phyloP scores from a whole-genome alignment of 306 rosid species.

The Neltuma alba region DNA sequence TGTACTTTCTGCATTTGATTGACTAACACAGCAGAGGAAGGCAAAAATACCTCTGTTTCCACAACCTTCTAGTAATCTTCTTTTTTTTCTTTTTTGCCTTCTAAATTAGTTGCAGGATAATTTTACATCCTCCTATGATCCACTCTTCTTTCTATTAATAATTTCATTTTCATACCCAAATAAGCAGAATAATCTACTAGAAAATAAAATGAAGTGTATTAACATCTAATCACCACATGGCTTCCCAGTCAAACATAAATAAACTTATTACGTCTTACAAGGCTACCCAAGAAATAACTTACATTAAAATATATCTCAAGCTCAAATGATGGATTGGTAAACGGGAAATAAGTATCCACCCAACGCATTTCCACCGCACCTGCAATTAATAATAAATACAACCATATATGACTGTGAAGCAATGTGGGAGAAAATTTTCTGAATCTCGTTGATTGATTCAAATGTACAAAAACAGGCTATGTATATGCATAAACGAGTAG shows the following conservation, averaged over 20 bases:
- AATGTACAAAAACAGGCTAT: background rate
- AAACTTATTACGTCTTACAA: background rate
- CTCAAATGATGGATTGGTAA: constrained; percentile 94
- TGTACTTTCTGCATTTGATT: background rate
- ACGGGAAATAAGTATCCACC: constrained; percentile 96
- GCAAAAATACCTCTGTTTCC: background rate
- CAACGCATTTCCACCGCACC: constrained; percentile 98
- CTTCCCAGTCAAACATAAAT: background rate
- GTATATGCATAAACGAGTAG: background rate
- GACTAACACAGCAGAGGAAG: background rate
- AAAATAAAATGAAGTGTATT: too few species aligned
- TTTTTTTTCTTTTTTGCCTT: background rate
- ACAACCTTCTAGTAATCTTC: background rate
- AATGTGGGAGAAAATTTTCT: constrained; percentile 19
- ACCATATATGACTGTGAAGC: background rate
- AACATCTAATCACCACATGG: background rate
- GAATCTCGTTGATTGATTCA: background rate
- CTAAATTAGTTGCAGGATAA: background rate
- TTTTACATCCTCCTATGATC: background rate
- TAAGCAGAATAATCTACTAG: background rate
- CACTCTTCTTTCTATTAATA: background rate
- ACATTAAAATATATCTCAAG: constrained; percentile 96
- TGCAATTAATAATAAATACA: constrained; percentile 41
- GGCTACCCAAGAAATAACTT: constrained; percentile 30
- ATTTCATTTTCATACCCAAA: background rate